Conservation (phyloP, 495 filamentous ascomycete species). For the Massariosphaeria phaeospora region DNA sequence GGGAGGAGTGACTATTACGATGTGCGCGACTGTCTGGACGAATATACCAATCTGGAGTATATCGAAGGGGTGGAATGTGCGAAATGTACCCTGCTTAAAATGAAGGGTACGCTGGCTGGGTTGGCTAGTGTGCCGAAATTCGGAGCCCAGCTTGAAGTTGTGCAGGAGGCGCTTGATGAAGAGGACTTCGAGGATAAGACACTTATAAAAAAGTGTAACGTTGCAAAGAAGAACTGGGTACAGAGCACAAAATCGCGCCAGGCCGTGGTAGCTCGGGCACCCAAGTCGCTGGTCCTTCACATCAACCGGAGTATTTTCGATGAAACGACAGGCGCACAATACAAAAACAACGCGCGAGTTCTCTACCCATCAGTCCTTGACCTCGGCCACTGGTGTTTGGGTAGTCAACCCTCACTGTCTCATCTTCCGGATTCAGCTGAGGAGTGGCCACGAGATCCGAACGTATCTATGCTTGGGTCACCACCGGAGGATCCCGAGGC, state of each 20-base stretch:
- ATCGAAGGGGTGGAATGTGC: constrained; percentile 87
- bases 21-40: constrained; percentile 71
- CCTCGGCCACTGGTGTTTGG: constrained; percentile 70
- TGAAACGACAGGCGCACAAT: constrained; percentile 65
- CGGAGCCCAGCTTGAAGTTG: constrained; percentile 51
- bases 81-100: constrained; percentile 74
- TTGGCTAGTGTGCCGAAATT: constrained; percentile 39
- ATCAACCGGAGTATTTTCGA: constrained; percentile 90
- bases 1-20: constrained; percentile 53
- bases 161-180: constrained; percentile 66
- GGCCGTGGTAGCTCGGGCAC: constrained; percentile 73
- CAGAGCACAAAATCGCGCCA: constrained; percentile 82
- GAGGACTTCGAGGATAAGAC: constrained; percentile 77
- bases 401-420: constrained; percentile 6
- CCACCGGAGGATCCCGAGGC: background rate
- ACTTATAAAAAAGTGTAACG: constrained; percentile 64
- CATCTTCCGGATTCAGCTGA: constrained; percentile 43
- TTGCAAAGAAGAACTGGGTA: constrained; percentile 61
- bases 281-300: constrained; percentile 74
- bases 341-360: constrained; percentile 78
- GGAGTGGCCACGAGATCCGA: constrained; percentile 62
- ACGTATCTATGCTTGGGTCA: constrained; percentile 57
- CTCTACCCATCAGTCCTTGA: constrained; percentile 68
- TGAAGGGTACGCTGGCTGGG: constrained; percentile 46
- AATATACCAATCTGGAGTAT: constrained; percentile 75